Evolutionary conservation across 495 filamentous ascomycete genomes (phyloP).

Genomic region (Immersiella caudata): DNA sequence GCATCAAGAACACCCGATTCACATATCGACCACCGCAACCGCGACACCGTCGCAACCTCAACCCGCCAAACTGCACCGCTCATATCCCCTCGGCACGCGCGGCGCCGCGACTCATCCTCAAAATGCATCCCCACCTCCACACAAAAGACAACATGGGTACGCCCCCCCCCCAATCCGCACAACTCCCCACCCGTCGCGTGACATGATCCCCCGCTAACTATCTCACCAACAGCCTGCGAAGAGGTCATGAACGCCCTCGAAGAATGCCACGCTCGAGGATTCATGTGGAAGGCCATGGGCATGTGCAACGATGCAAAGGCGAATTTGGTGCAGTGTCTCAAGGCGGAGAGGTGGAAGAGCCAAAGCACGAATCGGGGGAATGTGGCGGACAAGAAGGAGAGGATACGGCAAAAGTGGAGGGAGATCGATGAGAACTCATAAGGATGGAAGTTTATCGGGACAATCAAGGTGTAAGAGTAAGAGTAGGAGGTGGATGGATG

Average conservation of each 20-base stretch:
- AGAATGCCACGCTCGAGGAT: conserved; percentile 91
- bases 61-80: too few species aligned
- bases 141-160: conserved; percentile 86
- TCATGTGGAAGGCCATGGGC: conserved; percentile 83
- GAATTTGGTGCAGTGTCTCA: conserved; percentile 79
- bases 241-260: conserved; percentile 91
- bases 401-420: conserved; percentile 74
- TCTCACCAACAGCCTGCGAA: conserved; percentile 70
- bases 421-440: conserved; percentile 78
- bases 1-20: neutral
- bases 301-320: conserved; percentile 87
- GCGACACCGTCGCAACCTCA: neutral
- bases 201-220: neutral
- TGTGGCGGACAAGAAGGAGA: conserved; percentile 67
- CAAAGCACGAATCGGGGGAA: conserved; percentile 74
- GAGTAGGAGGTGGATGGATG: neutral
- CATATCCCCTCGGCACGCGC: neutral
- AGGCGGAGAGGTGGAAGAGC: conserved; percentile 73
- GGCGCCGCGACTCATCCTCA: conserved; percentile 28
- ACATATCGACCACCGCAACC: neutral
- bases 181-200: neutral
- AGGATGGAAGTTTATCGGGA: conserved; percentile 20
- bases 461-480: neutral
- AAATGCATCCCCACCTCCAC: conserved; percentile 96
- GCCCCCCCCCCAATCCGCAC: conserved; percentile 11